phyloP scores from a whole-genome alignment of 495 filamentous ascomycete species.

The Penicillium roqueforti region DNA sequence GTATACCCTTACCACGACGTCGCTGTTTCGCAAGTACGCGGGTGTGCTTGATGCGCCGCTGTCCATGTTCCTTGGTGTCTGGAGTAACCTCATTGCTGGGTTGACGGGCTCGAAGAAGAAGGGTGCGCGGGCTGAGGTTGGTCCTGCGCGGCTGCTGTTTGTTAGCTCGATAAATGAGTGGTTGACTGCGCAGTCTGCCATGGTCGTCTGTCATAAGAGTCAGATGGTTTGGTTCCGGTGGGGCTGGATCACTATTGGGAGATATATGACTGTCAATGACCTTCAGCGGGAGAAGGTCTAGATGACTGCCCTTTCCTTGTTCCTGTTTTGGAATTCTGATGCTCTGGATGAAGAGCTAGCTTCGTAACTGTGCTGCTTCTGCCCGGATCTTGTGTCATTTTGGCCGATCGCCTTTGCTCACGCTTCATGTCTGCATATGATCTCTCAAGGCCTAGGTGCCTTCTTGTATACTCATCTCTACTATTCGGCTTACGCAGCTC shows the following conservation, averaged over 20 bases:
- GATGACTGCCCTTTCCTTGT: not conserved
- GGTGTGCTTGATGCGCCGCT: slow-evolving; percentile 67
- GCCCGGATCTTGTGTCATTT: not conserved
- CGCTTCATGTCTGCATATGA: slow-evolving; percentile 7
- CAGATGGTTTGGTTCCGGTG: slow-evolving; percentile 99
- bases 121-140: slow-evolving; percentile 17
- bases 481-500: not conserved
- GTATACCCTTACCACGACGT: slow-evolving; percentile 74
- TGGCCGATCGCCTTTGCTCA: not conserved
- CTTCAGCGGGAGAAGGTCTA: slow-evolving; percentile 59
- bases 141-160: slow-evolving; percentile 58
- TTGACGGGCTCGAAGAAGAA: slow-evolving; percentile 31
- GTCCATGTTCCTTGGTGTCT: slow-evolving; percentile 51
- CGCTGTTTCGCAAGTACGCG: slow-evolving; percentile 72
- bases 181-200: slow-evolving; percentile 71
- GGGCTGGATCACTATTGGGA: slow-evolving; percentile 85
- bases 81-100: slow-evolving; percentile 33
- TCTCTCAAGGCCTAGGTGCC: not conserved
- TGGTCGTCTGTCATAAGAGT: slow-evolving; percentile 83
- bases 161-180: slow-evolving; percentile 60
- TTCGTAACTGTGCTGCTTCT: not conserved
- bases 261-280: slow-evolving; percentile 97
- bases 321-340: not conserved
- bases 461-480: slow-evolving; percentile 7
- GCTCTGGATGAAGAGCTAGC: not conserved